Base-by-base conservation (phyloP, 2,329 filamentous ascomycete genomes). In the Botrytis medusae region DNA sequence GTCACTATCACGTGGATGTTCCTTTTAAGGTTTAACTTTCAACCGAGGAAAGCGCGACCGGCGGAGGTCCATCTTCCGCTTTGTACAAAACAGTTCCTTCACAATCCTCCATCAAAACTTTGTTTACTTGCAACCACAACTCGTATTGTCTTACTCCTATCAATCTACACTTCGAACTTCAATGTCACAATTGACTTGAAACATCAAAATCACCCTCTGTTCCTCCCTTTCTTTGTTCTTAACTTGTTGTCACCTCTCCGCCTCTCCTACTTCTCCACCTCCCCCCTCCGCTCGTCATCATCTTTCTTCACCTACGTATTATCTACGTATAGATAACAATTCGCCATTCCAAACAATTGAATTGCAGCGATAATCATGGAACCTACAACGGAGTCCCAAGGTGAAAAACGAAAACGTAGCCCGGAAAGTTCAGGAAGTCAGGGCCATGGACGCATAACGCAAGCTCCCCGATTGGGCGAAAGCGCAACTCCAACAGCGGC, bases 401-500 rank as follows among this genome's bases (percentile, higher is more conserved):
- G 69, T 16, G 70, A 73, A 68, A 80, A 80, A 71, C 76, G 79
- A 37, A 80, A 80, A 65, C 74, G 79, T 16, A 79, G 74, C 69
- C 79, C 78, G 18, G 70, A 72, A 40, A 75, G 74, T 46, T n/a
- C 62, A 59, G 72, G 73, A 46, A 68, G 63, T 72, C 51, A 51
- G 72, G 74, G 64, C 82, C 80, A 78, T 37, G 72, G 75, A 74
- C 82, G 81, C 74, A 81, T 51, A 71, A 72, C 70, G 72, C 74
- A 64, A 72, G 70, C 54, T 73, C 72, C 72, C 59, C 65, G 72
- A 74, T n/a, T 71, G 69, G 37, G 29, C 18, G 71, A 73, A 4
- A 63, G 57, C 29, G 44, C 67, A 59, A 44, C 64, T 29, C 57
- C 71, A 40, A 72, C 73, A 22, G 70, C 69, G 46, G 71, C 77